Evolutionary conservation across 2,329 filamentous ascomycete genomes (phyloP), one percentile per base, ranked within the genome.

Genomic region (Apiospora aurea): DNA sequence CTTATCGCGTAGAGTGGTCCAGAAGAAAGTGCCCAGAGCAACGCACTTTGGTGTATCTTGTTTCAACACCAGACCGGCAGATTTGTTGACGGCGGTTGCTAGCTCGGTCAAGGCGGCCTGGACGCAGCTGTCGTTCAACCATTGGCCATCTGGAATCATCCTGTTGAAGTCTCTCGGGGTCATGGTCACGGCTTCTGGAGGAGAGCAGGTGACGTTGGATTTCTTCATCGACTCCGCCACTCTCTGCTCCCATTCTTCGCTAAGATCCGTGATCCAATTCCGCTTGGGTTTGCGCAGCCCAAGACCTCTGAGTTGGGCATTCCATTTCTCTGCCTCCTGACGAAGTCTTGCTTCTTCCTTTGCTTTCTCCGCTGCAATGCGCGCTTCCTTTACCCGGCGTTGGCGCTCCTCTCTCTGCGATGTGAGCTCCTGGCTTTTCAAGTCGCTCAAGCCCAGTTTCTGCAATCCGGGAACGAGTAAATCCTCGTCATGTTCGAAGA

Each of bases 51-150:
- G 90, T 2, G 88, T 84, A 47, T 83, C 80, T 47, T 77, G 81
- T 78, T 83, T 87, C 72, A 81, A 76, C 74, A 83, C 83, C 70
- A 86, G 86, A 38, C 90, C 90, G 41, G 86, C 86, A 44, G 86
- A 82, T 72, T 85, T 82, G 78, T 92, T 92, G 76, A 91, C 82
- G 69, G 86, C 86, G 21, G 85, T 83, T 67, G 91, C 89, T 18
- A 94, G 82, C 77, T 89, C 88, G 41, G 86, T 81, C 38, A 94
- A 85, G 67, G 89, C 89, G 18, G 89, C 88, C 76, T 94, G 93
- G 76, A 96, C 89, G 69, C 93, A 89, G 75, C 93, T 91, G 79
- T 95, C 93, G 74, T 95, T 95, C 8, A 96, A 86, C 93, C 93
- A 96, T 41, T 85, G 85, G 0, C 81, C 85, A 11, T 83, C 80